Conservation (phyloP, 371 early-diverging fungal genomes). For the Apophysomyces trapeziformis region DNA sequence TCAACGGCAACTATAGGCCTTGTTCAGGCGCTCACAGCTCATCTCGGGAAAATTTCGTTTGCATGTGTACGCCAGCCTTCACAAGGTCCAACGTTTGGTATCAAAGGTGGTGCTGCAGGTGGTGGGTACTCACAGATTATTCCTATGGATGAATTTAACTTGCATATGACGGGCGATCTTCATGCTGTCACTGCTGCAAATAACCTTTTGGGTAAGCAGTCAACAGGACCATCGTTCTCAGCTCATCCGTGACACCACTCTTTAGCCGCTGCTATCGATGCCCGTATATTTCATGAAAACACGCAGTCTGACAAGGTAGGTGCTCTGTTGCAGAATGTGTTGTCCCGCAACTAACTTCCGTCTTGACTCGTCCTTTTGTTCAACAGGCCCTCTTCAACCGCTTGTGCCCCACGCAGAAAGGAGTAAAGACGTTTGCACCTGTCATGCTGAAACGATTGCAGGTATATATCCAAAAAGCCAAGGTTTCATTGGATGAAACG, state of each 20-base stretch:
- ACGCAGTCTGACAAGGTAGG: constrained; percentile 73
- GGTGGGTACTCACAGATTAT: constrained; percentile 97
- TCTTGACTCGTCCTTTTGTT: constrained; percentile 23
- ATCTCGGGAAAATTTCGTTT: constrained; percentile 79
- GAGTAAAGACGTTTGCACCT: constrained; percentile 74
- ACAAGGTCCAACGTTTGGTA: constrained; percentile 96
- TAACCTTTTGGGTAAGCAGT: constrained; percentile 66
- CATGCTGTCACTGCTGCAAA: constrained; percentile 96
- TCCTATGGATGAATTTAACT: constrained; percentile 97
- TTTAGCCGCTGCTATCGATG: constrained; percentile 91
- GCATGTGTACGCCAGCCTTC: constrained; percentile 96
- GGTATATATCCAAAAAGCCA: constrained; percentile 26
- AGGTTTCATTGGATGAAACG: constrained; percentile 5
- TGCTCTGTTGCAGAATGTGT: neutral
- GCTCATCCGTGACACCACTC: neutral
- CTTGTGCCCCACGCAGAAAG: constrained; percentile 84
- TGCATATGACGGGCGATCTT: constrained; percentile 96
- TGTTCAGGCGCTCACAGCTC: constrained; percentile 90
- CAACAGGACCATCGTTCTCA: constrained; percentile 6
- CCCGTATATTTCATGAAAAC: constrained; percentile 93
- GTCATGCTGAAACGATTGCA: constrained; percentile 84
- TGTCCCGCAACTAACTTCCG: neutral
- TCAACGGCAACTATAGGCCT: constrained; percentile 94
- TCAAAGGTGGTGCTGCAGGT: constrained; percentile 97
- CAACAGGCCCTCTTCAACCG: constrained; percentile 76